Base-by-base conservation (phyloP, 768 basidiomycete species). In the Tylopilus rubrobrunneus region DNA sequence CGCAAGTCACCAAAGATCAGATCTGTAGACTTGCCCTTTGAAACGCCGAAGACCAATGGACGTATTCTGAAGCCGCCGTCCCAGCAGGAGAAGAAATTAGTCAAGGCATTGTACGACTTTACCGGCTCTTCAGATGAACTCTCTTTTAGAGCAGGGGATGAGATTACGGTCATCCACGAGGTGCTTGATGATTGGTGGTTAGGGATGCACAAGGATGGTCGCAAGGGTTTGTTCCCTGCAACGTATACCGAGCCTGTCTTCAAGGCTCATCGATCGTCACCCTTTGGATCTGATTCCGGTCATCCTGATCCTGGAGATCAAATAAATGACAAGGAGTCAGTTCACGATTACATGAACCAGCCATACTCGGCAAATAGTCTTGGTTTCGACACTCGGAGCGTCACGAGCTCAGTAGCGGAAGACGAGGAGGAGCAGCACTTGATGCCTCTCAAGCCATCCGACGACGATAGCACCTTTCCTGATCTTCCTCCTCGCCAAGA, bases 101-200 rank as follows among this genome's bases (percentile, higher is more conserved):
- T 88, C 48, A 79, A 82, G 43, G 92, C 90, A 0, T 62, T 88
- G 59, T 83, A 87, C 64, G 87, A 89, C 67, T 95, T 92, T 67
- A 69, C 73, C 0, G 89, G 84, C 3, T 84, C 84, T 2, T 72
- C 81, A 2, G 92, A 94, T 59, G 93, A 96, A 67, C 74, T 97
- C 36, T 78, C 78, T 41, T 86, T 96, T 73, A 78, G 73, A 53
- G 73, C 77, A 5, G 93, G 92, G 1, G 85, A 87, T 39, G 82
- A 90, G 59, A 87, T 97, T 52, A 68, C 77, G 14, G 84, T 94
- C 28, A 61, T 90, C 28, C 84, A 83, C 33, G 91, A 95, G 66
- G 89, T 93, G 1, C 74, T 92, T 33, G 88, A 90, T 56, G 92
- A 84, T 55, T 95, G 93, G 93, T 95, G 91, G 88, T 81, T 92